These are phyloP conservation scores for Galerina marginata DNA, from an alignment of 768 basidiomycete genomes.

Conservation along the genomic window DNA sequence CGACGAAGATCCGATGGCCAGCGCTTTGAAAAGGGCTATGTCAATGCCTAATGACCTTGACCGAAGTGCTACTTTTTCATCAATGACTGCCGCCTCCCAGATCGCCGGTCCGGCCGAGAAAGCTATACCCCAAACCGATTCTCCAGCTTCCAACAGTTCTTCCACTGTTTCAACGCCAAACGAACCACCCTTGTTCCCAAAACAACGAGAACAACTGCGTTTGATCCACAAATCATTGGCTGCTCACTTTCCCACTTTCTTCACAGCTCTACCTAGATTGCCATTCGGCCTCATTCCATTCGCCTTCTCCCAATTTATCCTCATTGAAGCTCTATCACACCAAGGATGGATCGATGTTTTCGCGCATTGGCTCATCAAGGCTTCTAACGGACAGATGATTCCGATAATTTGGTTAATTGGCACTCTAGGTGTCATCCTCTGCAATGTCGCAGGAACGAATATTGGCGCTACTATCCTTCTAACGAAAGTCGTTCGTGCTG, in stretches of 20 bases:
- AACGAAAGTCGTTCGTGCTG: conserved; percentile 70
- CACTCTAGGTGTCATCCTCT: conserved; percentile 72
- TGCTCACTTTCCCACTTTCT: conserved; percentile 71
- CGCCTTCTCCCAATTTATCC: conserved; percentile 93
- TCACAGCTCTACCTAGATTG: conserved; percentile 66
- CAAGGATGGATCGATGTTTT: conserved; percentile 92
- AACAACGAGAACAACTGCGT: conserved; percentile 23
- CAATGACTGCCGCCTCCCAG: conserved; percentile 16
- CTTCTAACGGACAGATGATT: conserved; percentile 45
- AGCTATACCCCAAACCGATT: neutral
- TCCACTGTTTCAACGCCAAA: conserved; percentile 4
- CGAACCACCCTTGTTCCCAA: conserved; percentile 21
- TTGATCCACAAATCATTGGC: conserved; percentile 19
- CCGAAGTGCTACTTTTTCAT: conserved; percentile 22
- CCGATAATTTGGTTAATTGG: conserved; percentile 72
- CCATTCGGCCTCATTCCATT: conserved; percentile 89
- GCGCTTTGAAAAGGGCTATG: conserved; percentile 34
- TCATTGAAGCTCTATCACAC: conserved; percentile 82
- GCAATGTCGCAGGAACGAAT: conserved; percentile 87
- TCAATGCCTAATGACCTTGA: conserved; percentile 25
- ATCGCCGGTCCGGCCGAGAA: conserved; percentile 4
- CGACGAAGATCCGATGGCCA: conserved; percentile 31
- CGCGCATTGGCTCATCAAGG: conserved; percentile 65
- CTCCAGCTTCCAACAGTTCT: neutral
- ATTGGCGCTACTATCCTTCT: conserved; percentile 92